Percentiles rank a stretch among this genome's conserved stretches.
Evolutionary conservation across 106 monocot genomes (phyloP).

Genomic region (Gastrodia elata): DNA sequence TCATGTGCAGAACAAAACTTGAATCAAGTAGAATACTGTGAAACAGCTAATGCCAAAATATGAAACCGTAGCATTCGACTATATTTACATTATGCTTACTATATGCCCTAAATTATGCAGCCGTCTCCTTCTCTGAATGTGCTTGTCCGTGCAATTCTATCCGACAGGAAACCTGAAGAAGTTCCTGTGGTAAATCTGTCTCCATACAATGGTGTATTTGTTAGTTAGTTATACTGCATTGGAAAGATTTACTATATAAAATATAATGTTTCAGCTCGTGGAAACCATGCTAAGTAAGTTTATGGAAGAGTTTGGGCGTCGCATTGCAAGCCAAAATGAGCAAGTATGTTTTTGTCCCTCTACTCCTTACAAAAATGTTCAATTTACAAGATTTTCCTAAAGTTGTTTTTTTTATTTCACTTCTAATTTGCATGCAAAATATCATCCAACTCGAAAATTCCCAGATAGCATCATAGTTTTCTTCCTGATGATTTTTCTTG

Average conservation of each 20-base stretch:
- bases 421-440: not conserved
- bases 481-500: not conserved
- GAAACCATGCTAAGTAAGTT: conserved; percentile 75
- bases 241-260: not conserved
- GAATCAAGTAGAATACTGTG: conserved; percentile 32
- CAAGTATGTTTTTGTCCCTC: conserved; percentile 27
- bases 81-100: not conserved
- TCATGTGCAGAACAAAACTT: conserved; percentile 18
- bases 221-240: not conserved
- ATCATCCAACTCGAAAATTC: not conserved
- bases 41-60: conserved; percentile 34
- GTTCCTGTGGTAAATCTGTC: conserved; percentile 49
- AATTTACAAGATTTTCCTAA: not conserved
- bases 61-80: not conserved
- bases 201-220: not conserved
- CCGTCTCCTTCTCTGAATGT: conserved; percentile 44
- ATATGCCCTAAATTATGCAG: conserved; percentile 24
- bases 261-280: conserved; percentile 41
- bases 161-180: conserved; percentile 84
- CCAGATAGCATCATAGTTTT: not conserved
- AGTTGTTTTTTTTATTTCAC: not conserved
- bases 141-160: conserved; percentile 63
- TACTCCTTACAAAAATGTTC: not conserved
- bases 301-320: conserved; percentile 76
- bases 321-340: conserved; percentile 59